A percentile compares a stretch with the other conserved stretches of the same genome.
Conservation (phyloP, 805 yeast species). For the Candida alai region DNA sequence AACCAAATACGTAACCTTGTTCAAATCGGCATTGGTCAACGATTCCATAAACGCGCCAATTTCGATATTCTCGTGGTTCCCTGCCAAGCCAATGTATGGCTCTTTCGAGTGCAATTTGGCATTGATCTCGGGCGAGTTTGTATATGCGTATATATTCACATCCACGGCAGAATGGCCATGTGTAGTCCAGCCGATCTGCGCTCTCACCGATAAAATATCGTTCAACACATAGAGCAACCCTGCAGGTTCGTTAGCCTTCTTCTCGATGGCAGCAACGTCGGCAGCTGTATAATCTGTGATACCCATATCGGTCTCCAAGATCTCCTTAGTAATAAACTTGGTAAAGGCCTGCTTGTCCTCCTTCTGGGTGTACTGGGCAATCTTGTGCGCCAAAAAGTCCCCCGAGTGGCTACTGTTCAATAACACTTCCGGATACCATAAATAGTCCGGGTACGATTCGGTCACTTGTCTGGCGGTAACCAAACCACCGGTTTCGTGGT, state of each 20-base stretch:
- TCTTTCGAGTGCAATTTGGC: constrained; percentile 26
- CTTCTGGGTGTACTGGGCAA: constrained; percentile 32
- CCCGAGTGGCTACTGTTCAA: constrained; percentile 72
- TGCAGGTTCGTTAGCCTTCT: constrained; percentile 23
- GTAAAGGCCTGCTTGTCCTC: constrained; percentile 21
- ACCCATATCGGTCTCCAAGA: constrained; percentile 65
- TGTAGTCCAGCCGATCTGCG: constrained; percentile 94
- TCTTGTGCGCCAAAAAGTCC: constrained; percentile 53
- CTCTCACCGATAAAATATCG: constrained; percentile 71
- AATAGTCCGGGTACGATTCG: constrained; percentile 71
- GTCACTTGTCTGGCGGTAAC: constrained; percentile 79
- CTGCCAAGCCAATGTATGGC: constrained; percentile 47
- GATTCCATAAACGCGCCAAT: constrained; percentile 70
- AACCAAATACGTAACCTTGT: constrained; percentile 45
- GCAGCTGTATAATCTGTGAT: constrained; percentile 50
- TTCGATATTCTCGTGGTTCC: constrained; percentile 85
- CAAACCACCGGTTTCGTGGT: constrained; percentile 95
- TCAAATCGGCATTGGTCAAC: constrained; percentile 46
- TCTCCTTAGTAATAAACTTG: constrained; percentile 47
- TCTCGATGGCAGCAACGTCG: constrained; percentile 39
- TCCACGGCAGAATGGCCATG: constrained; percentile 97
- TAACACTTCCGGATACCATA: constrained; percentile 82
- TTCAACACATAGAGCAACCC: constrained; percentile 52
- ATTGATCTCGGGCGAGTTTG: constrained; percentile 50
- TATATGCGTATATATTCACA: constrained; percentile 82